A percentile compares a stretch with the other conserved stretches of the same genome.
Conservation (phyloP, 1,284 basidiomycete genomes). For the Malassezia japonica region DNA sequence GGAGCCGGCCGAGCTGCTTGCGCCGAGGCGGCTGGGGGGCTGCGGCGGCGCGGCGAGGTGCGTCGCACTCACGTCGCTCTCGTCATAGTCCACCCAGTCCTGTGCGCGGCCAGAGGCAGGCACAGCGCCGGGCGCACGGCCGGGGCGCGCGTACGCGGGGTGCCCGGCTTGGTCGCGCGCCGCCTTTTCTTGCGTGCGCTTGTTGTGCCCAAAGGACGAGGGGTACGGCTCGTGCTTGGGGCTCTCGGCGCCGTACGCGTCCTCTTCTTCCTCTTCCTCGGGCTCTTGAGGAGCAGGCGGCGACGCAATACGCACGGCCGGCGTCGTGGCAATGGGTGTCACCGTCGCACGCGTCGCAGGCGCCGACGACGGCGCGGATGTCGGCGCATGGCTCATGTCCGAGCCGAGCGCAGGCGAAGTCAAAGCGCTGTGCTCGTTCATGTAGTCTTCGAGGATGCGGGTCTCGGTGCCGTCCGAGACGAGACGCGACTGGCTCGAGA, state of each 20-base stretch:
- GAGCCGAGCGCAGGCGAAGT: neutral
- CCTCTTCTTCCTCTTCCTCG: neutral
- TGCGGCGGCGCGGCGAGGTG: neutral
- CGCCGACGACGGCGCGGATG: neutral
- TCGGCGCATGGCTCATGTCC: neutral
- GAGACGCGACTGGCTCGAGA: neutral
- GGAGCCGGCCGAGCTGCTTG: neutral
- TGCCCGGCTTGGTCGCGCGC: neutral
- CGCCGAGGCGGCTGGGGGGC: too few relatives aligned
- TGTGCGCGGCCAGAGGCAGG: neutral
- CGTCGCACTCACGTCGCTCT: neutral
- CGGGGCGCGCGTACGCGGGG: neutral
- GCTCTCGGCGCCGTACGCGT: neutral
- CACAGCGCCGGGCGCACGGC: neutral
- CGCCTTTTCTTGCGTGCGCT: slow-evolving; percentile 10
- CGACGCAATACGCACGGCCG: neutral
- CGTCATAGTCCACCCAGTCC: slow-evolving; percentile 16
- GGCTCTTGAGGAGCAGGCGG: neutral
- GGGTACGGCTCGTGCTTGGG: slow-evolving; percentile 20
- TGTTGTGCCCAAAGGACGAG: slow-evolving; percentile 38
- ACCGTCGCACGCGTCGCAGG: neutral
- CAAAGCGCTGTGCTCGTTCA: neutral
- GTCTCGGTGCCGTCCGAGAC: neutral
- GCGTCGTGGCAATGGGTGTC: neutral
- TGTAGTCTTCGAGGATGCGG: neutral